A percentile compares a stretch with the other conserved stretches of the same genome.
These are phyloP conservation scores for Nemania abortiva DNA, from an alignment of 2,329 filamentous ascomycete genomes.

Conservation along the genomic window DNA sequence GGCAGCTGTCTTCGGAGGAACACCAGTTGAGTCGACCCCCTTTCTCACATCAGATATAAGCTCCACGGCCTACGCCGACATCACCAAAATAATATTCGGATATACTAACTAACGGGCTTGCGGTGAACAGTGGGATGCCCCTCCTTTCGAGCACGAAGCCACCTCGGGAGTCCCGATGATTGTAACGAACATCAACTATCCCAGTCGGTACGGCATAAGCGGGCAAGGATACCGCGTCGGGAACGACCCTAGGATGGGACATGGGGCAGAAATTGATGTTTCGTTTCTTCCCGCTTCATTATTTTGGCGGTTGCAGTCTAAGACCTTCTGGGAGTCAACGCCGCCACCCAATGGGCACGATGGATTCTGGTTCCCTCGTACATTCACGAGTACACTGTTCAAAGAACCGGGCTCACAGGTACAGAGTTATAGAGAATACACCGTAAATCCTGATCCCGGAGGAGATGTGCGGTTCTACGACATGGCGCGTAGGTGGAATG, in stretches of 20 bases:
- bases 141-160: no score
- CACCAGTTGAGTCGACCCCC: slow-evolving; percentile 15
- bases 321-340: slow-evolving; percentile 14
- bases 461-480: no score
- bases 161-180: no score
- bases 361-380: not conserved
- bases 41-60: no score
- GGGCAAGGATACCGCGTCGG: no score
- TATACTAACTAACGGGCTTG: no score
- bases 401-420: no score
- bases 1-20: slow-evolving; percentile 10
- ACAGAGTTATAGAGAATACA: not conserved
- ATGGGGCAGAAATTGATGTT: not conserved
- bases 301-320: slow-evolving; percentile 20
- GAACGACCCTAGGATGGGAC: no score
- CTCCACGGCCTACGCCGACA: not conserved
- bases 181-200: no score
- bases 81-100: no score
- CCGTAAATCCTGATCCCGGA: not conserved
- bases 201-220: no score
- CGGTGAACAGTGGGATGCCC: no score
- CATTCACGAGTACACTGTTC: not conserved
- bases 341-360: not conserved
- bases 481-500: not conserved
- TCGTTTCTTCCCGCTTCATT: slow-evolving; percentile 3